phyloP scores from a whole-genome alignment of 768 basidiomycete genomes.

The Hygrophorus russula region DNA sequence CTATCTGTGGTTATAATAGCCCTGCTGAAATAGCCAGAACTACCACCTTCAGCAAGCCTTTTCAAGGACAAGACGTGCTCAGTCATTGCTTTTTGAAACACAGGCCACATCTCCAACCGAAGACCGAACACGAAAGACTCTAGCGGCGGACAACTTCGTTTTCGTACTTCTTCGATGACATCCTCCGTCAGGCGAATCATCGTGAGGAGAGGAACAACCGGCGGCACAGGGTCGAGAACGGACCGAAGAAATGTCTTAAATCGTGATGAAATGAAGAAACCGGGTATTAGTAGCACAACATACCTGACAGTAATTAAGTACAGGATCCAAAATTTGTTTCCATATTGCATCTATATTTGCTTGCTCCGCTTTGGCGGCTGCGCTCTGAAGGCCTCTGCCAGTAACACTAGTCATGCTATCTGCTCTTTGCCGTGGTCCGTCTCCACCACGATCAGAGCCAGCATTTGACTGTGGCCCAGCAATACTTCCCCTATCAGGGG shows the following conservation, averaged over 20 bases:
- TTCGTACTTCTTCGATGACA: constrained; percentile 63
- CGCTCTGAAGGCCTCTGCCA: constrained; percentile 20
- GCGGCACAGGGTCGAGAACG: constrained; percentile 62
- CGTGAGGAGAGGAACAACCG: constrained; percentile 67
- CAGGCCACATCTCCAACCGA: constrained; percentile 85
- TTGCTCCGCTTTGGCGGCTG: constrained; percentile 47
- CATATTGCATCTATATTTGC: constrained; percentile 55
- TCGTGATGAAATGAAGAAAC: constrained; percentile 2
- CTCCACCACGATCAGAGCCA: constrained; percentile 41
- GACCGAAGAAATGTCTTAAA: constrained; percentile 56
- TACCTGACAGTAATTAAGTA: constrained; percentile 76
- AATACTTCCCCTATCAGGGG: constrained; percentile 30
- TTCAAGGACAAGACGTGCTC: constrained; percentile 76
- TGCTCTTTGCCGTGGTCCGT: constrained; percentile 8
- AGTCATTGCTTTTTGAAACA: constrained; percentile 84
- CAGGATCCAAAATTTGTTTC: constrained; percentile 91
- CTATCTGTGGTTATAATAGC: constrained; percentile 55
- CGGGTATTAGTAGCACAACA: constrained; percentile 9
- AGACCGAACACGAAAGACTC: constrained; percentile 74
- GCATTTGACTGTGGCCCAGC: constrained; percentile 30
- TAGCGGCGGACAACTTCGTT: constrained; percentile 67
- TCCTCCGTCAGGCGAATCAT: constrained; percentile 90
- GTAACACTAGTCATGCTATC: constrained; percentile 21
- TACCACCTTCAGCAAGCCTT: constrained; percentile 66
- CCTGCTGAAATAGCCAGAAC: constrained; percentile 52